Evolutionary conservation across 2,329 filamentous ascomycete species (phyloP).

Genomic region (Simplicillium aogashimaense): DNA sequence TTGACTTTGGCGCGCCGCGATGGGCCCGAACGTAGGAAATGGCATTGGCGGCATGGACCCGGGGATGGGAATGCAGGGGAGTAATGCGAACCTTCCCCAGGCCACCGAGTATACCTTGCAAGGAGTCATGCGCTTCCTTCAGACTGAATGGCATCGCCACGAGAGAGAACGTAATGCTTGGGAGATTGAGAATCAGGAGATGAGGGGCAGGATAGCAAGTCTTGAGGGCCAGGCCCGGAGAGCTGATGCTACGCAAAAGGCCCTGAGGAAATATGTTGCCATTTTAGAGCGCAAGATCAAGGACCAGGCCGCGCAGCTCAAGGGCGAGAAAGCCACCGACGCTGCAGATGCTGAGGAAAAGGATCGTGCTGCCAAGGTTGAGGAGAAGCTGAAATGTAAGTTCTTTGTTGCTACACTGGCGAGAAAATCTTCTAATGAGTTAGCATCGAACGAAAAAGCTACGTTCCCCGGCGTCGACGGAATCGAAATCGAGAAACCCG

Average conservation of each 20-base stretch:
- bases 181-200: conserved; percentile 98
- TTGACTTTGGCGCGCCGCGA: conserved; percentile 25
- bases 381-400: conserved; percentile 47
- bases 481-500: conserved; percentile 34
- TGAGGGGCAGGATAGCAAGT: conserved; percentile 94
- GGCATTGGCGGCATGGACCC: conserved; percentile 36
- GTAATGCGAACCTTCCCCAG: conserved; percentile 40
- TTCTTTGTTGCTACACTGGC: conserved; percentile 1
- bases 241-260: conserved; percentile 79
- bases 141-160: conserved; percentile 98
- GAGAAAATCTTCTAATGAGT: no score
- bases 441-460: conserved; percentile 33
- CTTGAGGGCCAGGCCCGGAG: conserved; percentile 84
- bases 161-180: conserved; percentile 95
- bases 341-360: conserved; percentile 36
- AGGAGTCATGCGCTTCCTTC: conserved; percentile 96
- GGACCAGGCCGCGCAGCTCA: conserved; percentile 67
- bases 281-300: conserved; percentile 84
- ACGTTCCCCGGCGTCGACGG: conserved; percentile 33
- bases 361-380: conserved; percentile 41
- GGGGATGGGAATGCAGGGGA: conserved; percentile 32
- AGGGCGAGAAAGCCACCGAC: conserved; percentile 33
- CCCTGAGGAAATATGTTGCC: conserved; percentile 78
- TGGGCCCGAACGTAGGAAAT: conserved; percentile 33
- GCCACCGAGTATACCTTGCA: conserved; percentile 55